These are phyloP conservation scores for Aspergillus tanneri DNA, from an alignment of 2,329 filamentous ascomycete genomes.

Conservation along the genomic window DNA sequence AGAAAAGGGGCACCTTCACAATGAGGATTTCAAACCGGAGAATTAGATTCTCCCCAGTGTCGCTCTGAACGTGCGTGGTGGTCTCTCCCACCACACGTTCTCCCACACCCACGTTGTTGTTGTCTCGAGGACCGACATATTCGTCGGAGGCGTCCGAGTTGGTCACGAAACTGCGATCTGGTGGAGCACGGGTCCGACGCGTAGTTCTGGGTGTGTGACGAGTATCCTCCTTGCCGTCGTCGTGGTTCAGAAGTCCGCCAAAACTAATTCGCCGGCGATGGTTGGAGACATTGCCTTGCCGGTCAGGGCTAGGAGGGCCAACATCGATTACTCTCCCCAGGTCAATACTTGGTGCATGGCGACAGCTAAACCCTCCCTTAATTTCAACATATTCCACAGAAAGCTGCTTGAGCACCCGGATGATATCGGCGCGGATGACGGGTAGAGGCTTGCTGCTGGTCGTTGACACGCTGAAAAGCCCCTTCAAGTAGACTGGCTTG, in stretches of 20 bases:
- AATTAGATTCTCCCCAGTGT: constrained; percentile 79
- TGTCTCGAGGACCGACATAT: constrained; percentile 54
- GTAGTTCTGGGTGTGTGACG: constrained; percentile 46
- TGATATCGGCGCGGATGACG: constrained; percentile 85
- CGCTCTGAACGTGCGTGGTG: constrained; percentile 85
- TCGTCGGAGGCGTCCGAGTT: constrained; percentile 86
- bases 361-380: constrained; percentile 87
- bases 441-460: constrained; percentile 88
- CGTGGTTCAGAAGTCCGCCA: constrained; percentile 65
- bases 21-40: constrained; percentile 95
- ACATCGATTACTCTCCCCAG: constrained; percentile 69
- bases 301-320: constrained; percentile 57
- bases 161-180: constrained; percentile 71
- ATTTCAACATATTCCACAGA: constrained; percentile 92
- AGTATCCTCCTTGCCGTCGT: constrained; percentile 66
- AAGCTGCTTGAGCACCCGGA: constrained; percentile 80
- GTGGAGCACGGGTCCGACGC: constrained; percentile 48
- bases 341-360: constrained; percentile 86
- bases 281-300: constrained; percentile 49
- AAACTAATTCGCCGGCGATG: constrained; percentile 83
- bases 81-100: constrained; percentile 76
- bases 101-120: constrained; percentile 51
- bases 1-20: constrained; percentile 92
- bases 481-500: constrained; percentile 94
- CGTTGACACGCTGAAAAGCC: constrained; percentile 93